Evolutionary conservation across 108 stramenopile genomes (phyloP), one percentile per base, ranked within the genome.

Genomic region (Conticribra weissflogii): DNA sequence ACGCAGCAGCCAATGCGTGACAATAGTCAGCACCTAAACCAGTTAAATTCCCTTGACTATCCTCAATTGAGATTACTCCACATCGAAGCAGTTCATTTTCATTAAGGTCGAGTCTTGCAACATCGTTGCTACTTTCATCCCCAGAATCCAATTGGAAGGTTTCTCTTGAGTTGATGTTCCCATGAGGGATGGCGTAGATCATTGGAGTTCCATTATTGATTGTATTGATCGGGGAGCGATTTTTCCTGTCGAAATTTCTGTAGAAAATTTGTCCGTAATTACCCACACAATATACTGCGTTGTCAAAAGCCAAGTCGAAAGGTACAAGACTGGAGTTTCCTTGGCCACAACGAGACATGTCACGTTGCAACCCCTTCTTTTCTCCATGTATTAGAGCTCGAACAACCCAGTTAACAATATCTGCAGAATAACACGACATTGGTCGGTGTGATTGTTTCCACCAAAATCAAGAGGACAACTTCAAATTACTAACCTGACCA

Each of bases 21-120:
- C 87, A 88, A 58, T 72, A 85, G 62, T 78, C 75, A 29, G 72
- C 68, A 71, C 84, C 74, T 61, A 87, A 80, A 7, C 83, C 86
- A 44, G 59, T 45, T 24, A 70, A 36, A 54, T 77, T 69, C 19
- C 54, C 33, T 33, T 12, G 23, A 24, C 14, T 2, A 30, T 51
- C 76, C 56, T 71, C 81, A 46, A 24, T 34, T 16, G 63, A 64
- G 1, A 70, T 12, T 22, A 88, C 66, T 17, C 84, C 87, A 78
- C 15, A 82, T 36, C 2, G 76, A 74, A 21, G 57, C 53, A 21
- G 29, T 57, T 16, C 23, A 12, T 28, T 16, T 34, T 56, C 17
- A 33, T 27, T 29, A 31, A 8, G 48, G 17, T 33, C 30, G 16
- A 44, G 29, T 17, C 3, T 28, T 4, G 49, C 34, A 48, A 36